These are phyloP conservation scores for Lactifluus echinatus DNA, from an alignment of 768 basidiomycete species.

Conservation along the genomic window DNA sequence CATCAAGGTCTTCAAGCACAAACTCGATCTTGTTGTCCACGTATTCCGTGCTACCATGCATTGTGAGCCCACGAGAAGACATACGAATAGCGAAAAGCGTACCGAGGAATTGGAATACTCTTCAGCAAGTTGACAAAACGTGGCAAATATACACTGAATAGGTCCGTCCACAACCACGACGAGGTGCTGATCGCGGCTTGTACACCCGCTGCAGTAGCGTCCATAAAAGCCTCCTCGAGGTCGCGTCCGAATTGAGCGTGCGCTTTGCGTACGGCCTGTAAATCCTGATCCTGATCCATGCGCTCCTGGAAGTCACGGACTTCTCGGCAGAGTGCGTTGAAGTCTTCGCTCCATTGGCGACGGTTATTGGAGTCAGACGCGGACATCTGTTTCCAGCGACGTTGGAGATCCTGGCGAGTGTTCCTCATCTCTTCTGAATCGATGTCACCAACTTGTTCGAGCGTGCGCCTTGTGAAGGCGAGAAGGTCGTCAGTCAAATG, in stretches of 20 bases:
- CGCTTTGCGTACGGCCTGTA: conserved; percentile 38
- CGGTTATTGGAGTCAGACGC: conserved; percentile 36
- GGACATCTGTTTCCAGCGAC: conserved; percentile 42
- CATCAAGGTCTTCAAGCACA: conserved; percentile 64
- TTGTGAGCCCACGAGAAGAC: not conserved
- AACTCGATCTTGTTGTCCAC: conserved; percentile 62
- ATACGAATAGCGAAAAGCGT: not conserved
- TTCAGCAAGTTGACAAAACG: conserved; percentile 42
- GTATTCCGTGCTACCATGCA: conserved; percentile 52
- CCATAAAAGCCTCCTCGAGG: conserved; percentile 37
- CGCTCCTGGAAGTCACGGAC: conserved; percentile 37
- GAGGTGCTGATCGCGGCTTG: conserved; percentile 51
- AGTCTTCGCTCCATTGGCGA: conserved; percentile 43
- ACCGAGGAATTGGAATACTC: conserved; percentile 66
- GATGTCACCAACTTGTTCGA: conserved; percentile 45
- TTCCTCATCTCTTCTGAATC: conserved; percentile 38
- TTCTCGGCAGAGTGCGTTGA: conserved; percentile 40
- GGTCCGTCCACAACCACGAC: conserved; percentile 74
- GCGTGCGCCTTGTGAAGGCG: conserved; percentile 33
- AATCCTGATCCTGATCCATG: conserved; percentile 40
- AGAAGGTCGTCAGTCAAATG: conserved; percentile 50
- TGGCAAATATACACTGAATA: conserved; percentile 75
- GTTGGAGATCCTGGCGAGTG: conserved; percentile 37
- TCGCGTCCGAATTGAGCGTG: conserved; percentile 41
- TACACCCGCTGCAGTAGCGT: conserved; percentile 34